A percentile compares a stretch with the other conserved stretches of the same genome.
phyloP scores from a whole-genome alignment of 129 eudicot genomes.

The Pulicaria dysenterica region DNA sequence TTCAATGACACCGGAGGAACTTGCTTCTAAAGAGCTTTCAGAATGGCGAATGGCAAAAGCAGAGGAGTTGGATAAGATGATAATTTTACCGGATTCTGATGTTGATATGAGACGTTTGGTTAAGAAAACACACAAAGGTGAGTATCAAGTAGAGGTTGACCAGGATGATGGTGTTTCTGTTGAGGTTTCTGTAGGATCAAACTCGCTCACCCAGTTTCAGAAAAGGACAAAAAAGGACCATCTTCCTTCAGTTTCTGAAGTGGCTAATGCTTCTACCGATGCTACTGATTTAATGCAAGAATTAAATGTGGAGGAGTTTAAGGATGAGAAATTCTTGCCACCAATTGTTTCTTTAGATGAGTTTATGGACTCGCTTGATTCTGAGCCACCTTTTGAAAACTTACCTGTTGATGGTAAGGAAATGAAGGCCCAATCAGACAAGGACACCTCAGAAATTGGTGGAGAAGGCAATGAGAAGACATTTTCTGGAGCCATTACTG shows the following conservation, averaged over 20 bases:
- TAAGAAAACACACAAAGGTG: conserved; percentile 95
- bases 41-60: conserved; percentile 96
- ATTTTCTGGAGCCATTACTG: conserved; percentile 36
- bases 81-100: conserved; percentile 76
- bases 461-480: conserved; percentile 24
- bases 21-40: conserved; percentile 92
- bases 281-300: conserved; percentile 92
- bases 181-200: conserved; percentile 65
- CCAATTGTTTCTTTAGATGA: conserved; percentile 86
- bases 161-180: conserved; percentile 56
- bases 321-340: conserved; percentile 60
- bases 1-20: conserved; percentile 92
- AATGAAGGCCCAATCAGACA: conserved; percentile 18
- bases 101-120: conserved; percentile 74
- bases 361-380: conserved; percentile 76
- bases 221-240: conserved; percentile 35
- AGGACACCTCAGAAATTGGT: conserved; percentile 36
- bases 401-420: conserved; percentile 42
- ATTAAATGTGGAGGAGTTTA: conserved; percentile 70
- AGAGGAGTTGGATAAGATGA: conserved; percentile 78
- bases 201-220: conserved; percentile 26
- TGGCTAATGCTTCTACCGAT: conserved; percentile 63
- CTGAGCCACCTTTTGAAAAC: conserved; percentile 76
- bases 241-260: conserved; percentile 3
- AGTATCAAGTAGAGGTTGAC: conserved; percentile 79